Evolutionary conservation across 495 filamentous ascomycete species (phyloP).

Genomic region (Penicillium samsonianum): DNA sequence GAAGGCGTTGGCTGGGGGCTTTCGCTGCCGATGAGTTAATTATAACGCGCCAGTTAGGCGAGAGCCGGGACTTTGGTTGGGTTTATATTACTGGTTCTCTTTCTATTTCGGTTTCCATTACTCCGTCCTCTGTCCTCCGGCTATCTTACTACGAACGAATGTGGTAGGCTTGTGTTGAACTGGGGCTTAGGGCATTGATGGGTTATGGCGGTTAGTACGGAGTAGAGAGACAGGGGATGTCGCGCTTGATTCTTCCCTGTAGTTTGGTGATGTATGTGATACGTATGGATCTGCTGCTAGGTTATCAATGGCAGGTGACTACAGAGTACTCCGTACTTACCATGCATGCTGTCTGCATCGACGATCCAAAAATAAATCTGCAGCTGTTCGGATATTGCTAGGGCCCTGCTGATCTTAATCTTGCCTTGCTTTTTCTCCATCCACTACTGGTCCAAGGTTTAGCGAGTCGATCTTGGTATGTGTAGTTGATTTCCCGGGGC

Average conservation of each 20-base stretch:
- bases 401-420: slow-evolving; percentile 7
- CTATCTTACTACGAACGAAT: not conserved
- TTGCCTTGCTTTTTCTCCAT: not conserved
- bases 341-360: not conserved
- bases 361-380: slow-evolving; percentile 17
- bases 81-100: not conserved
- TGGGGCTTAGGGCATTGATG: not conserved
- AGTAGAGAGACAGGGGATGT: not conserved
- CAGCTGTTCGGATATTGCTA: slow-evolving; percentile 4
- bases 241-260: not conserved
- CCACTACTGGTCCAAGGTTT: not conserved
- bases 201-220: not conserved
- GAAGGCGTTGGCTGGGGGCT: slow-evolving; percentile 3
- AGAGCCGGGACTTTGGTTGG: slow-evolving; percentile 1
- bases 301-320: not conserved
- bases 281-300: not conserved
- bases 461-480: not conserved
- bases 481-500: not conserved
- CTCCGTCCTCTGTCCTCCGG: too few relatives aligned
- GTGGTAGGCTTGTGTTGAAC: not conserved
- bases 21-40: slow-evolving; percentile 9
- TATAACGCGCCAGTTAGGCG: slow-evolving; percentile 14
- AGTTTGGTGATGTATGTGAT: not conserved
- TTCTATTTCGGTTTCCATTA: not conserved
- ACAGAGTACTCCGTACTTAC: not conserved